phyloP scores from a whole-genome alignment of 2,329 filamentous ascomycete genomes.

The Colletotrichum phormii region DNA sequence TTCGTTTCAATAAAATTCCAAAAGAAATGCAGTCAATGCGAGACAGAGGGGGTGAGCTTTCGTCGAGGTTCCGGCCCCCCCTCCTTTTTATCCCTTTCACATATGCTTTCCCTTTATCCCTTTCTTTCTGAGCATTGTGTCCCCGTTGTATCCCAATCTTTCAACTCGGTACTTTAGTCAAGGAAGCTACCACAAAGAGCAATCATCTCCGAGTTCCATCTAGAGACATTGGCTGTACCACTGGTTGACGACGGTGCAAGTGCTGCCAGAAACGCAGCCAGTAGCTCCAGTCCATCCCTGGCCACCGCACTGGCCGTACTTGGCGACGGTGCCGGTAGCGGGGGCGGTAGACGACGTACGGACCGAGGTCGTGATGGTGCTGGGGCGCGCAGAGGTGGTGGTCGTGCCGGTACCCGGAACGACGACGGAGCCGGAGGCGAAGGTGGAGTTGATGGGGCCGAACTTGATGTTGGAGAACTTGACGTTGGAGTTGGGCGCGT shows the following conservation, averaged over 20 bases:
- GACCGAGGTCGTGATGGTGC: slow-evolving; percentile 23
- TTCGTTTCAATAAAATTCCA: neutral
- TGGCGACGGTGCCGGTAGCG: slow-evolving; percentile 40
- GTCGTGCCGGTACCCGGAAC: slow-evolving; percentile 25
- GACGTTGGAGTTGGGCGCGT: slow-evolving; percentile 61
- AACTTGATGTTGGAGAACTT: slow-evolving; percentile 68
- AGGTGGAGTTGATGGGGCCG: slow-evolving; percentile 67
- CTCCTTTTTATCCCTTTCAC: slow-evolving; percentile 16
- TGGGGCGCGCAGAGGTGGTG: neutral
- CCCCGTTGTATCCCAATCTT: neutral
- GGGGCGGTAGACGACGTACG: neutral
- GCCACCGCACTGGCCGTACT: slow-evolving; percentile 54
- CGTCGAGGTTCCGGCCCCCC: neutral
- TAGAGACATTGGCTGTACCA: slow-evolving; percentile 58
- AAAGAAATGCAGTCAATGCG: slow-evolving; percentile 6
- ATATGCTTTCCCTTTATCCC: slow-evolving; percentile 18
- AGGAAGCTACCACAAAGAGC: neutral
- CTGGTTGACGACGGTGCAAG: slow-evolving; percentile 51
- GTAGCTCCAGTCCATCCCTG: slow-evolving; percentile 49
- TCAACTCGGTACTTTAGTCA: slow-evolving; percentile 1
- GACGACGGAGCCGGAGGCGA: slow-evolving; percentile 39
- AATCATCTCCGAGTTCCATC: neutral
- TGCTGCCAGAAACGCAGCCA: slow-evolving; percentile 48
- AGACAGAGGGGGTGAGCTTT: neutral
- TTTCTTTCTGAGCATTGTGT: neutral